Evolutionary conservation across 78 protist genomes (phyloP), one percentile per base, ranked within the genome.

Genomic region (Tieghemostelium lacteum): DNA sequence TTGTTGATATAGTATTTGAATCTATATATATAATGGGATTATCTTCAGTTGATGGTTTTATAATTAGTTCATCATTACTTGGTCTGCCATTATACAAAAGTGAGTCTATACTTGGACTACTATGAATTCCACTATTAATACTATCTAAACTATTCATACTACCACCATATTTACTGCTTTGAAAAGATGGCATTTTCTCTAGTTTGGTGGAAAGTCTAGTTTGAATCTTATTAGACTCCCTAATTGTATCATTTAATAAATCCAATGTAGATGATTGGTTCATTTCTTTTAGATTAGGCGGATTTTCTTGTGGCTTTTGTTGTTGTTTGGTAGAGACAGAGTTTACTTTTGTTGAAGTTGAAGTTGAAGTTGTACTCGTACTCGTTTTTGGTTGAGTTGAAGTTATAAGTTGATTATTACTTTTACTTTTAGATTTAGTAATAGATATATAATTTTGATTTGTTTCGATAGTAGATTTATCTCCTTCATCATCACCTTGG

Each of bases 191-290:
- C 6, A 10, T 10, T 45, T 45, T 45, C 10, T 45, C 52, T 14
- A 45, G 52, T 45, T 45, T 45, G 10, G n/a, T 45, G 10, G 52
- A 45, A 45, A 10, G 10, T 60, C 91, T 83, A 39, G 29, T 78
- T 69, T 83, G 57, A 28, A 83, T 66, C 34, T 69, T 57, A 26
- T 69, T 42, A 19, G 91, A 69, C 54, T 83, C 74, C 28, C 37
- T 45, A n/a, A 83, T 83, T 6, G 91, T 83, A n/a, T 83, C 78
- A 58, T 83, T 60, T 20, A 83, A 60, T n/a, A 83, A 33, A 40
- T 69, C 52, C 22, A 83, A 2, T 16, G 80, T 37, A 29, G 70
- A 57, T 37, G 20, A 36, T 52, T 55, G 33, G 33, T 31, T n/a
- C 28, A 22, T 34, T 3, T 57, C 24, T 37, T 22, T 57, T n/a